Evolutionary conservation across 208 protist genomes (phyloP), one percentile per base, ranked within the genome.

Genomic region (Acanthamoeba healyi): DNA sequence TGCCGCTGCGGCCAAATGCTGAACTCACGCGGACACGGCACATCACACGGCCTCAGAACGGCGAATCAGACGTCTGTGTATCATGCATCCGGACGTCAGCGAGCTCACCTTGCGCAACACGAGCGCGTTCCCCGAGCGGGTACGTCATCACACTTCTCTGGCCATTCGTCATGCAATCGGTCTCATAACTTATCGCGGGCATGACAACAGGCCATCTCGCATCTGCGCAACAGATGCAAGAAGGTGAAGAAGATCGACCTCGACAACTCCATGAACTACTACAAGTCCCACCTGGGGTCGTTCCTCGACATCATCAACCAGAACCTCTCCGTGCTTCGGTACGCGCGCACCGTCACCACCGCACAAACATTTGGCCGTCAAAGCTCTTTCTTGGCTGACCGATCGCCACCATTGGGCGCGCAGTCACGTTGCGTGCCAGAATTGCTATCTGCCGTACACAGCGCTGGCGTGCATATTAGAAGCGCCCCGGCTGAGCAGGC

Each of bases 241-340:
- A 70, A 70, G 61, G n/a, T 70, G 14, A 70, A 70, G 61, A 70
- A 70, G 61, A 26, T 70, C 22, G 61, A 70, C 61, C 22, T 70
- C n/a, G 61, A 70, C 61, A 70, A 70, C 61, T 70, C 61, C 7
- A 70, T 70, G 61, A 70, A 70, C n/a, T 70, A 70, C 22, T 70
- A 70, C 61, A 70, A 70, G 61, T 70, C 61, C 61, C 61, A 70
- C 29, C 29, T 70, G 29, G 29, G 61, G 7, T 26, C 26, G 7
- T 70, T 70, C 61, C 61, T 70, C 26, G 61, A 70, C 7, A 7
- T 70, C 61, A 70, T 70, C 29, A 70, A 26, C 61, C 29, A 70
- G 26, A 70, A 70, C 29, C 61, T 70, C 14, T 29, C 14, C 26
- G n/a, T 34, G 26, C 61, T 70, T 7, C 61, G 61, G 61, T 70